A percentile compares a stretch with the other conserved stretches of the same genome.
Conservation (phyloP, 2,329 filamentous ascomycete genomes). For the Knoxdaviesia capensis region DNA sequence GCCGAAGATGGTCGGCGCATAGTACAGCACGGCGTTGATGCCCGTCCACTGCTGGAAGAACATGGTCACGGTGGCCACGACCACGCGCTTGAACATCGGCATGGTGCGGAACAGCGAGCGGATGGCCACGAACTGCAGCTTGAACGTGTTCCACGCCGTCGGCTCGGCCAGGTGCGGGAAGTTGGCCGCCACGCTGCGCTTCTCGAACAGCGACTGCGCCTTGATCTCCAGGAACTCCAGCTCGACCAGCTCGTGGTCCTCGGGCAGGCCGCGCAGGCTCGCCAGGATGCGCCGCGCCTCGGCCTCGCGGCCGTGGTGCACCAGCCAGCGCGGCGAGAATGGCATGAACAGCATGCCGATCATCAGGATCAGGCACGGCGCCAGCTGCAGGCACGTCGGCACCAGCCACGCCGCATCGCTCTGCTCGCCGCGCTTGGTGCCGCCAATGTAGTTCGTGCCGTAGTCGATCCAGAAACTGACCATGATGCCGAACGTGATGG, state of each 20-base stretch:
- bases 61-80: constrained; percentile 42
- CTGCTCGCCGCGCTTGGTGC: constrained; percentile 23
- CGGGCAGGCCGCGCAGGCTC: constrained; percentile 37
- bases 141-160: constrained; percentile 42
- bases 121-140: constrained; percentile 49
- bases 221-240: constrained; percentile 73
- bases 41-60: constrained; percentile 29
- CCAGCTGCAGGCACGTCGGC: constrained; percentile 51
- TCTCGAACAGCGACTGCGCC: constrained; percentile 59
- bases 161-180: constrained; percentile 44
- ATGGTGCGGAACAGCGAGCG: constrained; percentile 41
- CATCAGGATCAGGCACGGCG: constrained; percentile 44
- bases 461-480: constrained; percentile 43
- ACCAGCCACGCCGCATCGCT: constrained; percentile 53
- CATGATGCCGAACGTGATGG: constrained; percentile 35
- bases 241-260: constrained; percentile 47
- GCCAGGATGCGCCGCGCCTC: constrained; percentile 46
- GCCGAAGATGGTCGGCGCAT: constrained; percentile 49
- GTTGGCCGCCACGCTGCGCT: constrained; percentile 43
- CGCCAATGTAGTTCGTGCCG: constrained; percentile 34
- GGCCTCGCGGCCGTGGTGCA: constrained; percentile 47
- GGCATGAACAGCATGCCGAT: constrained; percentile 59
- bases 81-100: constrained; percentile 46
- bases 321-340: constrained; percentile 56
- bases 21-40: constrained; percentile 44